phyloP scores from a whole-genome alignment of 306 rosid genomes.

The Hippophae tibetana region DNA sequence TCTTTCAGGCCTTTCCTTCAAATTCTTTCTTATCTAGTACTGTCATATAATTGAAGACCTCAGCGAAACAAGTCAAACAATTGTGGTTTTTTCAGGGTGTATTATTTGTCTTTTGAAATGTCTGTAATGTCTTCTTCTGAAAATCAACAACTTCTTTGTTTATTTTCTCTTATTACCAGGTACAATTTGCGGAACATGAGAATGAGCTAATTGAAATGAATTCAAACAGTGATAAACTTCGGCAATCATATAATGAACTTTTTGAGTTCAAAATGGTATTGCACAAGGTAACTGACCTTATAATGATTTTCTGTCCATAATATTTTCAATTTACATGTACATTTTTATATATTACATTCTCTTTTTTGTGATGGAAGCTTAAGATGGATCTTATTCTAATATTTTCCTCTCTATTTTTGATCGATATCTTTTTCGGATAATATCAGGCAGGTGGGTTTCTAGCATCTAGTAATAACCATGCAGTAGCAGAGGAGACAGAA shows the following conservation, averaged over 20 bases:
- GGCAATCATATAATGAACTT: conserved; percentile 88
- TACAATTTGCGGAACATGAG: conserved; percentile 89
- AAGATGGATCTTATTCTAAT: conserved; percentile 2
- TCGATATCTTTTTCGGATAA: conserved; percentile 16
- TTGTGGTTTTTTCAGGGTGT: not conserved
- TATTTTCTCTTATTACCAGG: conserved; percentile 35
- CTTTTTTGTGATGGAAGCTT: conserved; percentile 1
- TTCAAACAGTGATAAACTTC: conserved; percentile 81
- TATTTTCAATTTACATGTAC: too few species aligned
- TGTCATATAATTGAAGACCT: conserved; percentile 13
- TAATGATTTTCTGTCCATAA: not conserved
- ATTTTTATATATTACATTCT: too few species aligned
- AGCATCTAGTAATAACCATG: conserved; percentile 53
- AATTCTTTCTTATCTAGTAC: conserved; percentile 4
- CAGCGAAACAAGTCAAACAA: not conserved
- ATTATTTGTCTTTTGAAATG: conserved; percentile 6
- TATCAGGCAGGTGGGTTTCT: conserved; percentile 83
- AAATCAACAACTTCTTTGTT: conserved; percentile 18
- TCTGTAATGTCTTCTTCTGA: conserved; percentile 18
- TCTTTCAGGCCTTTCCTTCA: too few species aligned
- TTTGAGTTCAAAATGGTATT: conserved; percentile 91
- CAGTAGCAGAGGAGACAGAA: conserved; percentile 63
- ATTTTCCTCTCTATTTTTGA: conserved; percentile 10
- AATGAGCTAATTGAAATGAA: conserved; percentile 90
- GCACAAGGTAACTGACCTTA: conserved; percentile 56